Conservation (phyloP, 176 grass and related monocot genomes). For the Chrysopogon serrulatus region DNA sequence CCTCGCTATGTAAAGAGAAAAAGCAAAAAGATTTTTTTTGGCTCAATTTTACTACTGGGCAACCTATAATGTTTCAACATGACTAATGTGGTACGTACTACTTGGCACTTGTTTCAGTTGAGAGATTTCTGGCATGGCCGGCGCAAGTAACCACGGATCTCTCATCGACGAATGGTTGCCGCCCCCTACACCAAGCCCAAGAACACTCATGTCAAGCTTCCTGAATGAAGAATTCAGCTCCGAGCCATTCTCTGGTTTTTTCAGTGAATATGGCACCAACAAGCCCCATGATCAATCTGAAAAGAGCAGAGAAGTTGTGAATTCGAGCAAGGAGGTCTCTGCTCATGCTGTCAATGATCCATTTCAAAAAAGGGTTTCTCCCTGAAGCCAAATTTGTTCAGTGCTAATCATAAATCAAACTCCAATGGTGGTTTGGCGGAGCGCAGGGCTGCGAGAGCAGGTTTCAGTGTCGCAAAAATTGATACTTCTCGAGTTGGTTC, state of each 20-base stretch:
- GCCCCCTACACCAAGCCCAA: slow-evolving; percentile 57
- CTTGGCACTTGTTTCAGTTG: slow-evolving; percentile 20
- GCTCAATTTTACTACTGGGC: neutral
- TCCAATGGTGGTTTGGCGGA: slow-evolving; percentile 56
- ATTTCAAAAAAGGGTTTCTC: slow-evolving; percentile 39
- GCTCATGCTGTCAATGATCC: slow-evolving; percentile 22
- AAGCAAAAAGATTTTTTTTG: neutral
- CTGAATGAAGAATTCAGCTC: slow-evolving; percentile 75
- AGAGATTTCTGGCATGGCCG: slow-evolving; percentile 24
- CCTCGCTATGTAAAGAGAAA: neutral
- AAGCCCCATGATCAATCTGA: slow-evolving; percentile 23
- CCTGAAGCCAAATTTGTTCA: slow-evolving; percentile 35
- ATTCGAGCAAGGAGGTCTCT: slow-evolving; percentile 28
- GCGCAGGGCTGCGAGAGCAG: slow-evolving; percentile 75
- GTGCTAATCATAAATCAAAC: slow-evolving; percentile 46
- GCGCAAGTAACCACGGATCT: slow-evolving; percentile 39
- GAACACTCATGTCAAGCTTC: slow-evolving; percentile 66
- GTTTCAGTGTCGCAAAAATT: slow-evolving; percentile 75
- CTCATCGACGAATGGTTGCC: slow-evolving; percentile 70
- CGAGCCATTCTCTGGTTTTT: slow-evolving; percentile 39
- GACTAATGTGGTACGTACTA: slow-evolving; percentile 4
- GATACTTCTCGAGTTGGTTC: slow-evolving; percentile 67
- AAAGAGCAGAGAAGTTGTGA: slow-evolving; percentile 11
- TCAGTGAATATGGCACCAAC: slow-evolving; percentile 37
- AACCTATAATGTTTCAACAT: slow-evolving; percentile 1